phyloP scores from a whole-genome alignment of 2,329 filamentous ascomycete species.

The Xylariales sp. region DNA sequence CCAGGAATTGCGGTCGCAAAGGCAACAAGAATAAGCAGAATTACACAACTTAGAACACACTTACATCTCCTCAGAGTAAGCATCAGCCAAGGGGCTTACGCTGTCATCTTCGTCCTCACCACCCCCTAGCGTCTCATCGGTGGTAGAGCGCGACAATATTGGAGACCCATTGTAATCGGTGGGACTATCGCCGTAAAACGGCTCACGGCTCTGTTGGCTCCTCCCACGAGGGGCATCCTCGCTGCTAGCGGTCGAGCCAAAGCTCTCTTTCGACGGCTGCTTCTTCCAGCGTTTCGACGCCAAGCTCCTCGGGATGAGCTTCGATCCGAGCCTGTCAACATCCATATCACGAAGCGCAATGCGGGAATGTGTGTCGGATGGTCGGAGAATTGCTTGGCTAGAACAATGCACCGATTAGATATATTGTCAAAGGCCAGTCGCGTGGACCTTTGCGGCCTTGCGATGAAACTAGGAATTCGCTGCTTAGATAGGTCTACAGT shows the following conservation, averaged over 20 bases:
- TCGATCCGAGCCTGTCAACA: slow-evolving; percentile 36
- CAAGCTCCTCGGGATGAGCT: slow-evolving; percentile 50
- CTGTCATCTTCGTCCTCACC: slow-evolving; percentile 2
- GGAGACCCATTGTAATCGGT: not conserved
- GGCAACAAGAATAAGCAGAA: not conserved
- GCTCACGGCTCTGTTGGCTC: slow-evolving; percentile 17
- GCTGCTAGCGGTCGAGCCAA: slow-evolving; percentile 22
- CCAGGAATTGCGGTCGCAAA: too few relatives aligned
- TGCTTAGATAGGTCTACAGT: too few relatives aligned
- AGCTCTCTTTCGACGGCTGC: slow-evolving; percentile 33
- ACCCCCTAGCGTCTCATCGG: not conserved
- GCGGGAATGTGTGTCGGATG: not conserved
- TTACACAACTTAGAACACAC: not conserved
- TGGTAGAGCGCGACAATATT: not conserved
- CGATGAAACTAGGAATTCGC: too few relatives aligned
- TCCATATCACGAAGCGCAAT: slow-evolving; percentile 12
- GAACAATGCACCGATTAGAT: too few relatives aligned
- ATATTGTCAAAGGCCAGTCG: too few relatives aligned
- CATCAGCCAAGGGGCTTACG: slow-evolving; percentile 1
- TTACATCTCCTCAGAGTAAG: not conserved
- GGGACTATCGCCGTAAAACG: slow-evolving; percentile 3
- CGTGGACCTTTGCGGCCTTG: too few relatives aligned
- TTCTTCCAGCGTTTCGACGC: slow-evolving; percentile 43
- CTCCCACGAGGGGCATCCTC: slow-evolving; percentile 23
- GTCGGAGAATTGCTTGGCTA: too few relatives aligned